Percentiles rank a stretch among this genome's conserved stretches.
Conservation (phyloP, 2,329 filamentous ascomycete species). For the Zymoseptoria passerinii region DNA sequence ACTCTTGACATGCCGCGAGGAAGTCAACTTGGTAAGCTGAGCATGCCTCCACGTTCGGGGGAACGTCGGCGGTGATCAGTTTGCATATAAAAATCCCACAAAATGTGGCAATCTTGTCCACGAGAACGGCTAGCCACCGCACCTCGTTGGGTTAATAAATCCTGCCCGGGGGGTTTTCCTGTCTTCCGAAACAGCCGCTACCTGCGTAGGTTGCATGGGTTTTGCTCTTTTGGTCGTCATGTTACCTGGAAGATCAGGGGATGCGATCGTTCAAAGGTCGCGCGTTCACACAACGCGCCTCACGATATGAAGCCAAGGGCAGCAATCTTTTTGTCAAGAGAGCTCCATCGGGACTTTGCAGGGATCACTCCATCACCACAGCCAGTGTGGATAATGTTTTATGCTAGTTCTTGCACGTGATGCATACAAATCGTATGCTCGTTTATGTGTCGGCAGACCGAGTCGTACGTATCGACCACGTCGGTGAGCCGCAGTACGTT, state of each 20-base stretch:
- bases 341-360: too few species aligned
- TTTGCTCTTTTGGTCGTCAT: background rate
- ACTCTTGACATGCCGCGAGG: background rate
- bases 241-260: background rate
- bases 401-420: too few species aligned
- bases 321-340: background rate
- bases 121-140: background rate
- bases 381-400: too few species aligned
- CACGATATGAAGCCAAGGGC: background rate
- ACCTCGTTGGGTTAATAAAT: background rate
- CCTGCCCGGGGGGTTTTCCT: background rate
- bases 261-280: background rate
- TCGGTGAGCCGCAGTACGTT: too few species aligned
- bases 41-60: background rate
- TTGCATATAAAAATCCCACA: background rate
- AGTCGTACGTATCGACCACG: too few species aligned
- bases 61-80: background rate
- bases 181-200: background rate
- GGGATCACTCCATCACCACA: too few species aligned
- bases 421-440: too few species aligned
- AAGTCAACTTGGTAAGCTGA: background rate
- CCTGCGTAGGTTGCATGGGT: background rate
- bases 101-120: background rate
- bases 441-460: too few species aligned
- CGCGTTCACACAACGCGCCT: background rate